Evolutionary conservation across 1,139 yeast species (phyloP), one percentile per base, ranked within the genome.

Genomic region (Lodderomyces oxycetoniae): DNA sequence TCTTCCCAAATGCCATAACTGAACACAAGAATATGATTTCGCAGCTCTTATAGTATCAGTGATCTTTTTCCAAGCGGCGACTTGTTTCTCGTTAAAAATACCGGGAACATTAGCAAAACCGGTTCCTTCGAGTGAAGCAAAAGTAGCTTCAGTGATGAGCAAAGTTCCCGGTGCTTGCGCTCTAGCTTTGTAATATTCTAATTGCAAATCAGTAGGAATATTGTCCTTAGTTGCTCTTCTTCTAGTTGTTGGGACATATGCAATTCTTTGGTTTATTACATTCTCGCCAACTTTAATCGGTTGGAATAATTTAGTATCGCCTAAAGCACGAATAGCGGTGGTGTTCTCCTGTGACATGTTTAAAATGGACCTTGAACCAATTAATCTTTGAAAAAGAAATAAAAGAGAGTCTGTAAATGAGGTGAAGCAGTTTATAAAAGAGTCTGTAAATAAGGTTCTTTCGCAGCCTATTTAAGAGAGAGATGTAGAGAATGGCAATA

Each of bases 1-100:
- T 51, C 84, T 65, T 34, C 87, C 88, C 35, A 77, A 50, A 31
- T 61, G 66, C 81, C 83, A 79, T 31, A 83, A 50, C 56, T 83
- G 91, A 28, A 68, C 46, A 37, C 72, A 63, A 15, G 73, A 54
- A 39, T 52, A 67, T 1, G 83, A 68, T 17, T 70, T 64, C 44
- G 79, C 70, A 31, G 55, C 62, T 46, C 79, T 86, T 31, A 79
- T 68, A 7, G 56, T 63, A 17, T 69, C 66, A 37, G 63, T 59
- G 37, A 79, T 64, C 41, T 63, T 60, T 37, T 60, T 66, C 83
- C 83, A 78, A 14, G 60, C 69, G 11, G 49, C 55, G 17, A 63
- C 54, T 41, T 76, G 82, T 19, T 55, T 58, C 5, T 65, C 59
- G 32, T 55, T 61, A 63, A 64, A 77, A 34, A 79, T 65, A 36